Evolutionary conservation across 306 rosid species (phyloP).

Genomic region (Hylodesmum podocarpum): DNA sequence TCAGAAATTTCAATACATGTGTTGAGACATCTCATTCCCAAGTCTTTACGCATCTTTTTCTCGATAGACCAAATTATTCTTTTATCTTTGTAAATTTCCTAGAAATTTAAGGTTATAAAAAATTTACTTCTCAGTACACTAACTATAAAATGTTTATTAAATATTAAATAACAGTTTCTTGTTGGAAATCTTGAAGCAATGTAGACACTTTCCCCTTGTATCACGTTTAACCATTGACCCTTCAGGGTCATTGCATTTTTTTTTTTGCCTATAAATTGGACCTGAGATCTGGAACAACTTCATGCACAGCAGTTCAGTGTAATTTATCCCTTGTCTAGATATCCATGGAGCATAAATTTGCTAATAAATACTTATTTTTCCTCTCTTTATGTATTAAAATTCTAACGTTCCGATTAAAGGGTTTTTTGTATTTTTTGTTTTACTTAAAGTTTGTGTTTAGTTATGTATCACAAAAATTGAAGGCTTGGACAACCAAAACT

Average conservation of each 20-base stretch:
- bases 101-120: neutral
- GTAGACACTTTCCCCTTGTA: neutral
- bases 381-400: neutral
- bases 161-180: neutral
- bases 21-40: neutral
- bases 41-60: neutral
- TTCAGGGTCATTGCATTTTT: neutral
- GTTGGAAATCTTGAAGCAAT: neutral
- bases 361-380: neutral
- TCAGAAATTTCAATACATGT: neutral
- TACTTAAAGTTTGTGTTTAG: neutral
- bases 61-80: neutral
- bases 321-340: neutral
- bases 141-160: neutral
- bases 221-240: conserved; percentile 31
- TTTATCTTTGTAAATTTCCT: neutral
- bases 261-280: neutral
- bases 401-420: neutral
- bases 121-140: neutral
- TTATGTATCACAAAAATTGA: neutral
- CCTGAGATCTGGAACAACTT: neutral
- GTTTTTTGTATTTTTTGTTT: conserved; percentile 12
- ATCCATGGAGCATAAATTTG: neutral
- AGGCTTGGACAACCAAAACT: conserved; percentile 8
- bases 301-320: conserved; percentile 9